A percentile compares a stretch with the other conserved stretches of the same genome.
Conservation (phyloP, 2,329 filamentous ascomycete genomes). For the Conoideocrella luteorostrata region DNA sequence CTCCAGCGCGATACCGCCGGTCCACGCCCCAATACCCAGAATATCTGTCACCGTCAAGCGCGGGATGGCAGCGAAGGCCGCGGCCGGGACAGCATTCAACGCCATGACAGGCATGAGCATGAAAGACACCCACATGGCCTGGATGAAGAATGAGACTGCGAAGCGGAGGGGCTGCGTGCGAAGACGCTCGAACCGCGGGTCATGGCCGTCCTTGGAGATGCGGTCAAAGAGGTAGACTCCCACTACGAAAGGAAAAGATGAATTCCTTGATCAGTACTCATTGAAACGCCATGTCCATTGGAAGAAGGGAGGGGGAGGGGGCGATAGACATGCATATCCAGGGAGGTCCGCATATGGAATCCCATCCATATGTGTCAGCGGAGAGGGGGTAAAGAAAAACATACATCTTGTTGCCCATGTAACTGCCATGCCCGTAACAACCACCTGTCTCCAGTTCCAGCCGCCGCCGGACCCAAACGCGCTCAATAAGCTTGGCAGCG, state of each 20-base stretch:
- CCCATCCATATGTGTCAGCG: too few relatives aligned
- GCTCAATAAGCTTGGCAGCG: conserved; percentile 18
- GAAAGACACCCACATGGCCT: conserved; percentile 63
- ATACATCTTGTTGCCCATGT: conserved; percentile 57
- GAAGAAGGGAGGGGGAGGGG: background rate
- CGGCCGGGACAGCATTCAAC: conserved; percentile 54
- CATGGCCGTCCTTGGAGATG: conserved; percentile 51
- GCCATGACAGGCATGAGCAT: conserved; percentile 59
- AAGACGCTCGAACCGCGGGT: conserved; percentile 42
- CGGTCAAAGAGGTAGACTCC: conserved; percentile 59
- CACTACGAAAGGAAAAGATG: too few relatives aligned
- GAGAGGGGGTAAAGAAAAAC: too few relatives aligned
- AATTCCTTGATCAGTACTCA: too few relatives aligned
- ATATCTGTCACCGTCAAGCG: conserved; percentile 44
- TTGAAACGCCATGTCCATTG: background rate
- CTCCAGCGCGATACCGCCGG: conserved; percentile 54
- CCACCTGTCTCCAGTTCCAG: conserved; percentile 54
- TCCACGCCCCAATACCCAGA: conserved; percentile 51
- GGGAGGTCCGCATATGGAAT: too few relatives aligned
- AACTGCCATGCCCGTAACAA: conserved; percentile 30
- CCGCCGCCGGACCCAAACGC: conserved; percentile 6
- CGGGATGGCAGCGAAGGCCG: conserved; percentile 41
- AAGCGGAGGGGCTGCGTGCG: conserved; percentile 30
- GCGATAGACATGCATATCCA: too few relatives aligned
- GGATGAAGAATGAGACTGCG: conserved; percentile 37